Evolutionary conservation across 2,329 filamentous ascomycete genomes (phyloP), one percentile per base, ranked within the genome.

Genomic region (Sporothrix curviconia): DNA sequence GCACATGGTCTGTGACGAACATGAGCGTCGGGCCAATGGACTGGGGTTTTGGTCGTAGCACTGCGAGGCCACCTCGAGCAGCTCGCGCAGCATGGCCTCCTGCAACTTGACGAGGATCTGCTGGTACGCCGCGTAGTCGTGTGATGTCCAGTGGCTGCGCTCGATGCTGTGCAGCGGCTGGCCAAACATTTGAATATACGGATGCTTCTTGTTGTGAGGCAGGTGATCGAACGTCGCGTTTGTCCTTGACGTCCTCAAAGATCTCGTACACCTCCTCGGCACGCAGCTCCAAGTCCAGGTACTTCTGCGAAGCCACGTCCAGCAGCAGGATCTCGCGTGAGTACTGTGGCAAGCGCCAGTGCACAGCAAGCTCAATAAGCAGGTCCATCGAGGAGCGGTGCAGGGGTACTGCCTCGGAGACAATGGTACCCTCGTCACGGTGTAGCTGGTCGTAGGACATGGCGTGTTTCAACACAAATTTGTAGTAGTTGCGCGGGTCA

Each of bases 11-110:
- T 59, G 92, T 85, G 37, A 99, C 74, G 34, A 66, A 86, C 79
- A 97, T 85, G 30, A 95, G 81, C 14, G 85, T 84, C 5, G 63
- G 57, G 15, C 86, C 90, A 22, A 95, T 84, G 39, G 86, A 84
- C 5, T 90, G 90, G 11, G 90, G 85, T 66, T 96, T 96, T n/a
- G 80, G 74, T 96, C 91, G 71, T 92, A 99, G 64, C 90, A 92
- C 75, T 92, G 86, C 70, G 96, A 81, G n/a, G 88, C 78, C 62
- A 92, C 86, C 70, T 90, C 96, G 17, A 99, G 79, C 57, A 66
- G 57, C 66, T 97, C 92, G 55, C 92, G 84, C 47, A 96, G 76
- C 25, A 97, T 75, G 9, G 86, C 83, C 65, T 96, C 91, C 66
- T 97, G 85, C 39, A 97, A 73, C 30, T 79, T 82, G 36, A 81